phyloP scores from a whole-genome alignment of 108 stramenopile species.

The Cyclotella baltica region DNA sequence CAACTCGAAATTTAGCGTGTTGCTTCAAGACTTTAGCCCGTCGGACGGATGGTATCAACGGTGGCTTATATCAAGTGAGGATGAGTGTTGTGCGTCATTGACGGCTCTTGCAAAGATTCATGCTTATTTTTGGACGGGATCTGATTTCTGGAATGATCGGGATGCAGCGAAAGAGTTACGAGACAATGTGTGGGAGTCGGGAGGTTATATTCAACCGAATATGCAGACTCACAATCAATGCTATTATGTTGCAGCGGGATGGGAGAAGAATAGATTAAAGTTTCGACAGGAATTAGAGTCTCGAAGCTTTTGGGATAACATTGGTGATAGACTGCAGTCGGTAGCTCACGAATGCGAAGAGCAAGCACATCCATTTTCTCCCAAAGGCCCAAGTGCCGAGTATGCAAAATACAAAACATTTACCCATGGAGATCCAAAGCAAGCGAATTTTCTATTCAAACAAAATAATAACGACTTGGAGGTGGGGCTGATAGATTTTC shows the following conservation, averaged over 20 bases:
- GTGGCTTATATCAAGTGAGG: constrained; percentile 59
- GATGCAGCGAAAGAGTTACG: constrained; percentile 62
- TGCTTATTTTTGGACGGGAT: constrained; percentile 75
- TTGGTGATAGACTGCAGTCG: constrained; percentile 58
- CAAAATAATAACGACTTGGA: constrained; percentile 28
- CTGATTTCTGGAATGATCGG: constrained; percentile 62
- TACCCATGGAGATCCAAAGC: constrained; percentile 80
- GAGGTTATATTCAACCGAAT: constrained; percentile 70
- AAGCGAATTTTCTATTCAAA: constrained; percentile 74
- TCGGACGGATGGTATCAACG: constrained; percentile 67
- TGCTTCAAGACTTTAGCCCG: constrained; percentile 66
- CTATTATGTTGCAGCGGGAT: constrained; percentile 56
- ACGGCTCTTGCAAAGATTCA: constrained; percentile 69
- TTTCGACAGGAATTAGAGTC: constrained; percentile 42
- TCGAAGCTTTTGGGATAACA: constrained; percentile 35
- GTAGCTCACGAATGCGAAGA: constrained; percentile 45
- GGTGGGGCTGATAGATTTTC: constrained; percentile 80
- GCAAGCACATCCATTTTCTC: constrained; percentile 64
- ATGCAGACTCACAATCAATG: constrained; percentile 66
- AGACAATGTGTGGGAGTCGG: constrained; percentile 61
- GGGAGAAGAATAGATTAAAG: constrained; percentile 51
- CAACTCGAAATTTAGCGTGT: constrained; percentile 57
- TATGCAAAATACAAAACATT: constrained; percentile 62
- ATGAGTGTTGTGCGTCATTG: constrained; percentile 50
- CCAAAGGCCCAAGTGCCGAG: constrained; percentile 6